Conservation (phyloP, 305 asterid species). For the Ilex paraguariensis region DNA sequence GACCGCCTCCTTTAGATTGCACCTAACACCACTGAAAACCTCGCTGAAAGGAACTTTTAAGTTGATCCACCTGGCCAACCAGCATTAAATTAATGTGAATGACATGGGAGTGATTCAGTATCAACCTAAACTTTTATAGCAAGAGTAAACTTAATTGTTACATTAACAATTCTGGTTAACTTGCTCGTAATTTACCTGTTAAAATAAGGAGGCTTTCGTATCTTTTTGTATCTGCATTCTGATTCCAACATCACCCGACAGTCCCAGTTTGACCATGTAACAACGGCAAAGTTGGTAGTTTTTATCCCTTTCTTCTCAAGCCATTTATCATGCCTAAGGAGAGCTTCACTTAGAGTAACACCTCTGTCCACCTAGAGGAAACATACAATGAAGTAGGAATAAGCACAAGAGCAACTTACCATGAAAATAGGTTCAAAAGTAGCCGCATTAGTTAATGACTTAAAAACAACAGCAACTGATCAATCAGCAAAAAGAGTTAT, state of each 20-base stretch:
- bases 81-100: constrained; percentile 12
- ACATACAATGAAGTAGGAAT: background rate
- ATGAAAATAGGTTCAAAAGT: too few relatives aligned
- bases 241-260: constrained; percentile 76
- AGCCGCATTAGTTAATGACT: too few relatives aligned
- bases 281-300: constrained; percentile 73
- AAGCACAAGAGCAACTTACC: too few relatives aligned
- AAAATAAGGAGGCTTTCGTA: constrained; percentile 43
- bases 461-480: too few relatives aligned
- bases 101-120: background rate
- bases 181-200: constrained; percentile 17
- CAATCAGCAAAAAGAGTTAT: too few relatives aligned
- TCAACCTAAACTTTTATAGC: too few relatives aligned
- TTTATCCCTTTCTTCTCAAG: constrained; percentile 79
- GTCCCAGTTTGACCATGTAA: constrained; percentile 95
- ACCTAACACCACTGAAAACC: constrained; percentile 63
- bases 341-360: constrained; percentile 75
- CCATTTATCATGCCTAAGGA: constrained; percentile 82
- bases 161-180: too few relatives aligned
- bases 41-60: constrained; percentile 73
- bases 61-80: constrained; percentile 71
- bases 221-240: constrained; percentile 41
- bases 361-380: constrained; percentile 70
- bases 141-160: too few relatives aligned
- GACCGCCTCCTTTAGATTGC: constrained; percentile 83